Evolutionary conservation across 2,329 filamentous ascomycete genomes (phyloP).

Genomic region (Calonectria leucothoes): DNA sequence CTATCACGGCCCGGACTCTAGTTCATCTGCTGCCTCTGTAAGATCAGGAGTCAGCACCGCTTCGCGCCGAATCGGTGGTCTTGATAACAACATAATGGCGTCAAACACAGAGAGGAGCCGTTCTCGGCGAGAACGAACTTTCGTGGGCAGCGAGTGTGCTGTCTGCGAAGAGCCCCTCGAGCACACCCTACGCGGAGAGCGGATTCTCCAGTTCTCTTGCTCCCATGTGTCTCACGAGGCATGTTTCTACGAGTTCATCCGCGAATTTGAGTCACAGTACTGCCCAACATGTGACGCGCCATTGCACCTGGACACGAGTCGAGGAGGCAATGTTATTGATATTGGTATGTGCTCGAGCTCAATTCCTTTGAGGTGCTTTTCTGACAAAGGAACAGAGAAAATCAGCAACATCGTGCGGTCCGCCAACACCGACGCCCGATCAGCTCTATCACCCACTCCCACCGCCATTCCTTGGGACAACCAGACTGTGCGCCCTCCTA

Average conservation of each 20-base stretch:
- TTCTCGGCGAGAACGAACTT: constrained; percentile 89
- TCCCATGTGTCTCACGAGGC: constrained; percentile 98
- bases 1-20: constrained; percentile 42
- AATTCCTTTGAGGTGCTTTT: constrained; percentile 34
- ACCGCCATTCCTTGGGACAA: constrained; percentile 76
- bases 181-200: constrained; percentile 92
- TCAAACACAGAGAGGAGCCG: constrained; percentile 76
- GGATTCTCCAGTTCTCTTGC: constrained; percentile 95
- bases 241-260: constrained; percentile 98
- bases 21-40: constrained; percentile 48
- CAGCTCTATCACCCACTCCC: constrained; percentile 63
- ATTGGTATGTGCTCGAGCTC: constrained; percentile 70
- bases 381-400: constrained; percentile 75
- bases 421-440: constrained; percentile 72
- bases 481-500: constrained; percentile 66
- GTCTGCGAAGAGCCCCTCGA: constrained; percentile 97
- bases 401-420: constrained; percentile 93
- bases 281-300: constrained; percentile 95
- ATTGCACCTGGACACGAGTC: constrained; percentile 89
- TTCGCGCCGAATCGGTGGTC: constrained; percentile 50
- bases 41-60: constrained; percentile 46
- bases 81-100: constrained; percentile 58
- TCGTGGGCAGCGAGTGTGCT: constrained; percentile 93
- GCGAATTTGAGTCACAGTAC: constrained; percentile 92
- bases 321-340: constrained; percentile 92